Base-by-base conservation (phyloP, 768 basidiomycete species). In the Rhodotorula kratochvilovae region DNA sequence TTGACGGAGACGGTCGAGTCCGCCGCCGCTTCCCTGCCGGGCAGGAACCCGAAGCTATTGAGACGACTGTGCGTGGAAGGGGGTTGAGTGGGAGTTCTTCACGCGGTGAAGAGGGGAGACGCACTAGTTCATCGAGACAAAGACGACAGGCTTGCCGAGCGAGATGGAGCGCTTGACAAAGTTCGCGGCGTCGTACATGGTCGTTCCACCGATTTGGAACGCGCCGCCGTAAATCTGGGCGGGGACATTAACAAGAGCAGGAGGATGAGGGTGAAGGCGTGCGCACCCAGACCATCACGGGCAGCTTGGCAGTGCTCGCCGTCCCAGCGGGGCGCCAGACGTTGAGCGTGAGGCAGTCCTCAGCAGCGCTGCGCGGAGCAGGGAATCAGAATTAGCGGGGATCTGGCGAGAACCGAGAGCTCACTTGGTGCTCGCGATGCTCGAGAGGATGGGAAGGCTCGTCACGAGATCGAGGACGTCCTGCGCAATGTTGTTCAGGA, bases 331-430 rank as follows among this genome's bases (percentile, higher is more conserved):
- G 84, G 23, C 80, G 78, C 48, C 79, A 81, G 39, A 85, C 77
- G 74, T 85, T 85, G 53, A 85, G 71, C 5, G 79, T 82, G 55
- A 86, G 76, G 68, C 85, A 86, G 68, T 85, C 83, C 73, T 85
- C 84, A 1, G 82, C 17, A 5, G 53, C 29, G 12, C 43, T 51
- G 54, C n/a, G 51, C 12, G 51, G 42, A 3, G 46, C 57, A 4
- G 60, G 60, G 54, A 6, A 31, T 13, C 16, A 46, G 45, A 7
- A 3, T 17, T 17, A 46, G 45, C 23, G 21, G 19, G 13, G 19
- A 23, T 15, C 19, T 3, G 15, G 31, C 29, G 19, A 4, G 29
- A 17, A 21, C 19, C 8, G 31, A 35, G 29, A 21, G 7, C 17
- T 10, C 61, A 58, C 36, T 60, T 43, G 66, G 64, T 66, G 23